Percentiles rank a stretch among this genome's conserved stretches.
Evolutionary conservation across 1,284 basidiomycete genomes (phyloP).

Genomic region (Wallemia hederae): DNA sequence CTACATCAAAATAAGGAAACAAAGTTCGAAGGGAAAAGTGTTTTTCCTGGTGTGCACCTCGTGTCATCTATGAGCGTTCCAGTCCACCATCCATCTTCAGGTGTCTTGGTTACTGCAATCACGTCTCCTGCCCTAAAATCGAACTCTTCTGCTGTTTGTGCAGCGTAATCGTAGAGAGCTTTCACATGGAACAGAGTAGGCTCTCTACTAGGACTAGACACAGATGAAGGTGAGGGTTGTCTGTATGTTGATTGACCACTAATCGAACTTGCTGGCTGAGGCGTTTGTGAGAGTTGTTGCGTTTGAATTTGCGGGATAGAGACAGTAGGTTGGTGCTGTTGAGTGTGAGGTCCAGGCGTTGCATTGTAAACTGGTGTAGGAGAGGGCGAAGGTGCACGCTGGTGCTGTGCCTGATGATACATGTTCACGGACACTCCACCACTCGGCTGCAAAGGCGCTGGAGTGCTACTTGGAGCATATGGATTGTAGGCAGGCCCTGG

Average conservation of each 20-base stretch:
- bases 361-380: not conserved
- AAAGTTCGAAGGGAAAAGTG: slow-evolving; percentile 81
- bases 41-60: slow-evolving; percentile 40
- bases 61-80: slow-evolving; percentile 55
- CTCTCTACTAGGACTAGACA: not conserved
- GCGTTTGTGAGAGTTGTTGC: not conserved
- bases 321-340: not conserved
- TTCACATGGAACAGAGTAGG: slow-evolving; percentile 22
- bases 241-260: not conserved
- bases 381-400: not conserved
- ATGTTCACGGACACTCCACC: not conserved
- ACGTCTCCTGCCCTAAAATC: slow-evolving; percentile 74
- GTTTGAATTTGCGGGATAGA: not conserved
- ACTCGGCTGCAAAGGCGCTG: not conserved
- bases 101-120: slow-evolving; percentile 67
- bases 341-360: not conserved
- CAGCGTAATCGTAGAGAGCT: slow-evolving; percentile 70
- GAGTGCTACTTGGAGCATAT: not conserved
- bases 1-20: slow-evolving; percentile 18
- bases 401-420: not conserved
- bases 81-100: slow-evolving; percentile 85
- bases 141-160: slow-evolving; percentile 62
- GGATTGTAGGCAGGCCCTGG: not conserved
- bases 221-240: not conserved
- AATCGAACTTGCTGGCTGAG: not conserved